Percentiles rank a stretch among this genome's conserved stretches.
Conservation (phyloP, 1,139 yeast species). For the Suhomyces terraborum region DNA sequence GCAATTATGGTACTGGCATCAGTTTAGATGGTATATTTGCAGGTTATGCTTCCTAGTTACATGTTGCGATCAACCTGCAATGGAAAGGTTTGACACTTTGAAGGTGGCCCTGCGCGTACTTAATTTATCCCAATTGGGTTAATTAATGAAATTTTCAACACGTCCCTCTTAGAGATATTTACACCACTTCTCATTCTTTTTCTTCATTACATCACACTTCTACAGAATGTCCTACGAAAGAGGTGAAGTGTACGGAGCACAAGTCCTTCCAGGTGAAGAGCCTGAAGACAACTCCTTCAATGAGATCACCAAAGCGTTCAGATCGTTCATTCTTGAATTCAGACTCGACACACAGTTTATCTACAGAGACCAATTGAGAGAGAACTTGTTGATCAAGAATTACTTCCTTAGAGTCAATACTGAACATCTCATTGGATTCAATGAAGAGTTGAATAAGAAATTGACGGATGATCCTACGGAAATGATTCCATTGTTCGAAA, state of each 20-base stretch:
- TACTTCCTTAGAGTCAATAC: conserved; percentile 75
- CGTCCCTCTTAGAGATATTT: conserved; percentile 5
- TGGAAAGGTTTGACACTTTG: background rate
- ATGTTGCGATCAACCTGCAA: background rate
- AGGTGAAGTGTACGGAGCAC: conserved; percentile 79
- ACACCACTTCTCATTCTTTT: conserved; percentile 1
- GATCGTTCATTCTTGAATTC: conserved; percentile 81
- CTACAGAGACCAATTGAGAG: conserved; percentile 90
- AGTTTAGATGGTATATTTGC: background rate
- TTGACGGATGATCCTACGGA: conserved; percentile 87
- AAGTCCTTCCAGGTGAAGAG: conserved; percentile 81
- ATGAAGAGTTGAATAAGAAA: conserved; percentile 85
- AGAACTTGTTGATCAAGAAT: conserved; percentile 76
- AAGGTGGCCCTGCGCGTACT: background rate
- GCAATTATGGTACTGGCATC: too few relatives aligned
- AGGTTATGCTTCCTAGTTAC: background rate
- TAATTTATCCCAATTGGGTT: conserved; percentile 21
- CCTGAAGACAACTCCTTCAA: conserved; percentile 68
- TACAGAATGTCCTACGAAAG: conserved; percentile 69
- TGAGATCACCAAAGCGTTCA: conserved; percentile 79
- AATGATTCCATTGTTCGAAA: conserved; percentile 85
- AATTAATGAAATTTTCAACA: conserved; percentile 15
- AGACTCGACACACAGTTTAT: conserved; percentile 79
- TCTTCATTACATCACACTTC: background rate
- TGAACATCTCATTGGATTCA: conserved; percentile 83